These are phyloP conservation scores for Larix kaempferi DNA, from an alignment of 75 land plant species.

Conservation along the genomic window DNA sequence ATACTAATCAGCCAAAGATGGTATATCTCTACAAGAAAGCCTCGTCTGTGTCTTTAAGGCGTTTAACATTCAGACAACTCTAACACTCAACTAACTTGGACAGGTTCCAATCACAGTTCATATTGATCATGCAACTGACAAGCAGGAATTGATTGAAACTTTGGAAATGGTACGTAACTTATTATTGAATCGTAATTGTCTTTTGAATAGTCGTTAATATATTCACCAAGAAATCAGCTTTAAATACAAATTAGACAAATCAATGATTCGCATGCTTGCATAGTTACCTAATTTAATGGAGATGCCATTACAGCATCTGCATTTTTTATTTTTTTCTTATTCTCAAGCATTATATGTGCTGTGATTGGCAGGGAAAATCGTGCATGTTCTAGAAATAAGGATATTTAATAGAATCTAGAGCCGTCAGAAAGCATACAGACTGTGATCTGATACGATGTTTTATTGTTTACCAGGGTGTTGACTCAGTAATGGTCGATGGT, in stretches of 20 bases:
- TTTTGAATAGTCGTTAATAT: background rate
- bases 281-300: background rate
- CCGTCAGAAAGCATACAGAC: background rate
- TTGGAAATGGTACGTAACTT: constrained; percentile 65
- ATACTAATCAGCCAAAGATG: background rate
- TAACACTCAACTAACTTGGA: constrained; percentile 4
- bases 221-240: background rate
- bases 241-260: background rate
- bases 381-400: background rate
- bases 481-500: constrained; percentile 97
- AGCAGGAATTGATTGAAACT: constrained; percentile 55
- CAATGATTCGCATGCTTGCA: background rate
- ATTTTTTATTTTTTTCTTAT: background rate
- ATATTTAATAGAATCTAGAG: background rate
- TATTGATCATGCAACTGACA: constrained; percentile 90
- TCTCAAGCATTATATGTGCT: background rate
- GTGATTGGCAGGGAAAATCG: background rate
- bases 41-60: background rate
- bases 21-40: background rate
- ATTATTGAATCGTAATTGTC: background rate
- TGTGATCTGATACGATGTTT: background rate
- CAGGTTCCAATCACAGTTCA: constrained; percentile 97
- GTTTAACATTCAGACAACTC: background rate
- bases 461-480: constrained; percentile 72
- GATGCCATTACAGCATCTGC: background rate